phyloP scores from a whole-genome alignment of 1,139 yeast genomes.

The Spathaspora sp. region DNA sequence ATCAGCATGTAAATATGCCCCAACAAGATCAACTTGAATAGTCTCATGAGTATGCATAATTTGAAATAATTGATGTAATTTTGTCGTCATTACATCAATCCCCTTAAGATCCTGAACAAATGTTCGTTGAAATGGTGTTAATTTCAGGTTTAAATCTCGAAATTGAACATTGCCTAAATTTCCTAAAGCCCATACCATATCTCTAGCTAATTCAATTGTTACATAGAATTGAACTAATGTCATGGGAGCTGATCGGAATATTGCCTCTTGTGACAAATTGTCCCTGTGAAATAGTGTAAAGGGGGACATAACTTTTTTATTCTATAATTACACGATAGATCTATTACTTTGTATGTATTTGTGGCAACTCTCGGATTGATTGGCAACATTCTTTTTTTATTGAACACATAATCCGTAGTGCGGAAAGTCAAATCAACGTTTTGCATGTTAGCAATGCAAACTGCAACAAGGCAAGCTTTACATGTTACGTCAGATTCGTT shows the following conservation, averaged over 20 bases:
- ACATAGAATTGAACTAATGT: slow-evolving; percentile 86
- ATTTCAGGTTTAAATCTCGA: slow-evolving; percentile 78
- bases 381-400: neutral
- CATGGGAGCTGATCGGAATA: slow-evolving; percentile 87
- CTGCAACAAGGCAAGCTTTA: neutral
- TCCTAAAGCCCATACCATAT: slow-evolving; percentile 80
- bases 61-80: slow-evolving; percentile 27
- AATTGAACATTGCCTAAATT: slow-evolving; percentile 83
- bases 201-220: slow-evolving; percentile 88
- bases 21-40: slow-evolving; percentile 22
- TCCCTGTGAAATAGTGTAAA: neutral
- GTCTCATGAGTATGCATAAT: slow-evolving; percentile 39
- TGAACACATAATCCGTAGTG: neutral
- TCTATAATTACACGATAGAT: too few species aligned
- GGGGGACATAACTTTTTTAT: too few species aligned
- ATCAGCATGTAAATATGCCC: slow-evolving; percentile 25
- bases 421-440: neutral
- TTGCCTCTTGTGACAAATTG: slow-evolving; percentile 21
- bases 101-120: slow-evolving; percentile 80
- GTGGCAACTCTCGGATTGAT: neutral
- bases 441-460: neutral
- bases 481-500: too few species aligned
- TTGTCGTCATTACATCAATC: slow-evolving; percentile 31
- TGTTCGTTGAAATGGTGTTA: slow-evolving; percentile 82
- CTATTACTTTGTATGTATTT: neutral